phyloP scores from a whole-genome alignment of 2,329 filamentous ascomycete genomes.

The Xylaria sp. region DNA sequence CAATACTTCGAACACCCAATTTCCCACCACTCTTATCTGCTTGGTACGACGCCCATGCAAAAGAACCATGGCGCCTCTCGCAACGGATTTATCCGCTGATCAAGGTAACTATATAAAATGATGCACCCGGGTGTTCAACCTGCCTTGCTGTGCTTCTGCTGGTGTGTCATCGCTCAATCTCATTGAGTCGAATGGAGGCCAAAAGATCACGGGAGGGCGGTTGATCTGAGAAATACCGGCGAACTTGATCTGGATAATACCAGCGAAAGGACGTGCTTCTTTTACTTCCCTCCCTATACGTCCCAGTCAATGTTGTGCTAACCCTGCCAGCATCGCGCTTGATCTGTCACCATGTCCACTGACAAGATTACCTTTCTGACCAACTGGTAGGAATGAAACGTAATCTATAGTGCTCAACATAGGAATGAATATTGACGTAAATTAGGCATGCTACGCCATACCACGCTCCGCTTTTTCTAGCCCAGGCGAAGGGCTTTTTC shows the following conservation, averaged over 20 bases:
- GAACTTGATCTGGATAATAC: constrained; percentile 88
- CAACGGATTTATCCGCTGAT: constrained; percentile 21
- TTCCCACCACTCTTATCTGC: neutral
- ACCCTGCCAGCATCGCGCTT: constrained; percentile 52
- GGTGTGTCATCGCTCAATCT: constrained; percentile 7
- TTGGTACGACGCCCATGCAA: constrained; percentile 21
- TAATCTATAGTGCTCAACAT: constrained; percentile 1
- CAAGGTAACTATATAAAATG: constrained; percentile 28
- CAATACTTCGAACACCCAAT: neutral
- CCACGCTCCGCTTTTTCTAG: constrained; percentile 78
- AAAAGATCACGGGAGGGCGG: constrained; percentile 6
- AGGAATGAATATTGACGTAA: constrained; percentile 27
- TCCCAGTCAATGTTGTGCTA: constrained; percentile 46
- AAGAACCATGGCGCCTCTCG: constrained; percentile 22
- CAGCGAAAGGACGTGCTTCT: constrained; percentile 88
- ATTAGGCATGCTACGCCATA: constrained; percentile 80
- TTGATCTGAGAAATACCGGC: constrained; percentile 35
- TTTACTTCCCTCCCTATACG: constrained; percentile 47
- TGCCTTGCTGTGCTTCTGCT: constrained; percentile 13
- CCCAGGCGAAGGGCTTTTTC: constrained; percentile 77
- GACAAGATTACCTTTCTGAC: constrained; percentile 86
- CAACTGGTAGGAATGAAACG: constrained; percentile 68
- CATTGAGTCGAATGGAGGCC: neutral
- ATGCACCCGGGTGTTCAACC: constrained; percentile 27
- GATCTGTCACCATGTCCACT: constrained; percentile 69